Base-by-base conservation (phyloP, 2,329 filamentous ascomycete genomes). In the Neopestalotiopsis clavispora region DNA sequence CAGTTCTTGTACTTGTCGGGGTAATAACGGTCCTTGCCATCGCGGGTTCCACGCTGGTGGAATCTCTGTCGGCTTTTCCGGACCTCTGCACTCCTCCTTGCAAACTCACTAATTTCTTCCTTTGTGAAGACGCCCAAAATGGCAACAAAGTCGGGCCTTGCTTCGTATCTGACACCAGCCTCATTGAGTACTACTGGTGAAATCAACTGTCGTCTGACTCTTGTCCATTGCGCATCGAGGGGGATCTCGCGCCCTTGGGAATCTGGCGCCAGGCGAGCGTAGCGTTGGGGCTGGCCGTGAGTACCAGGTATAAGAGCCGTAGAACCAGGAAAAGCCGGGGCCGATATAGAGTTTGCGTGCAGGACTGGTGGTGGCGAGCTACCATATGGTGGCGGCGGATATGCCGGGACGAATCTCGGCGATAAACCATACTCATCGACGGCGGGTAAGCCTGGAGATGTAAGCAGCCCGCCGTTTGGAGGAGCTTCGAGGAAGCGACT, bases 161-260 rank as follows among this genome's bases (percentile, higher is more conserved):
- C 89, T 75, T 90, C 88, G 72, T 89, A 90, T 10, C 89, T 84
- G 28, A 89, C 82, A 13, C 86, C 84, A 4, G 87, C 87, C 57
- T 83, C 80, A 52, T 84, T 81, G 3, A 91, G 80, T 0, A 89
- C 86, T 71, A 89, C 87, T 4, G 85, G 84, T n/a, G 87, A 89
- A 9, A 91, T 83, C 0, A 89, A 80, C 1, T 79, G 80, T 13
- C 89, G 84, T 67, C 81, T 83, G 42, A 91, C 88, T 68, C 83
- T 85, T 4, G 89, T 91, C 89, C 89, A 91, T 64, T 84, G 83
- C 1, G 88, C 89, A 32, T 89, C 85, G 1, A 84, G 74, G 0
- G 84, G 84, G 2, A 91, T 91, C 13, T 86, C 83, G 4, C 84
- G 82, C 1, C 89, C 89, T 40, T 85, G 82, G 28, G 84, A 82